Evolutionary conservation across 2,329 filamentous ascomycete species (phyloP).

Genomic region (Metarhizium robertsii): DNA sequence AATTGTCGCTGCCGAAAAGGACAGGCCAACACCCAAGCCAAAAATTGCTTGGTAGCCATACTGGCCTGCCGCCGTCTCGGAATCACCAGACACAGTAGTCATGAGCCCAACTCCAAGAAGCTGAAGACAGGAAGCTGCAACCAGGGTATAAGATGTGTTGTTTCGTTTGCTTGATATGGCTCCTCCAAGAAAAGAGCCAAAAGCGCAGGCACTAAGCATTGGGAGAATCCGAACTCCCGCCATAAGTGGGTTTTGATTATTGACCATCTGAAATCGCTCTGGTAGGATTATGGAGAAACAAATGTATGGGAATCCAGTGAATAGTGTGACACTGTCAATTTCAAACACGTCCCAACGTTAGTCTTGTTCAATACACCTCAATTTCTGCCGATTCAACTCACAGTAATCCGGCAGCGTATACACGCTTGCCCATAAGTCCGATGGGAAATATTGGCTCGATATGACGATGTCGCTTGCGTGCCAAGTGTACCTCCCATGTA

Average conservation of each 20-base stretch:
- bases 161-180: slow-evolving; percentile 44
- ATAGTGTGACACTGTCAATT: slow-evolving; percentile 38
- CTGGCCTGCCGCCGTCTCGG: slow-evolving; percentile 27
- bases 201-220: slow-evolving; percentile 45
- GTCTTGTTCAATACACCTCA: not conserved
- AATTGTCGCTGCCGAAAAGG: slow-evolving; percentile 47
- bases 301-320: slow-evolving; percentile 49
- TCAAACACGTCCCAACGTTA: not conserved
- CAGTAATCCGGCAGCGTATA: slow-evolving; percentile 42
- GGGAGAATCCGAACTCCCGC: slow-evolving; percentile 50
- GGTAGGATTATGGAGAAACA: slow-evolving; percentile 49
- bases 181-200: slow-evolving; percentile 47
- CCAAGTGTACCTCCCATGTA: slow-evolving; percentile 40
- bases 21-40: slow-evolving; percentile 49
- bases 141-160: slow-evolving; percentile 40
- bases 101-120: slow-evolving; percentile 43
- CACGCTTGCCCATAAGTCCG: slow-evolving; percentile 34
- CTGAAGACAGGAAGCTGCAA: slow-evolving; percentile 41
- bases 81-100: slow-evolving; percentile 27
- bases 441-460: slow-evolving; percentile 49
- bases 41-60: slow-evolving; percentile 49
- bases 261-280: slow-evolving; percentile 51
- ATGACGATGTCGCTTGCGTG: slow-evolving; percentile 22
- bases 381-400: slow-evolving; percentile 19
- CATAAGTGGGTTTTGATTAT: slow-evolving; percentile 40